A percentile compares a stretch with the other conserved stretches of the same genome.
phyloP scores from a whole-genome alignment of 2,329 filamentous ascomycete genomes.

The Cryphonectria naterciae region DNA sequence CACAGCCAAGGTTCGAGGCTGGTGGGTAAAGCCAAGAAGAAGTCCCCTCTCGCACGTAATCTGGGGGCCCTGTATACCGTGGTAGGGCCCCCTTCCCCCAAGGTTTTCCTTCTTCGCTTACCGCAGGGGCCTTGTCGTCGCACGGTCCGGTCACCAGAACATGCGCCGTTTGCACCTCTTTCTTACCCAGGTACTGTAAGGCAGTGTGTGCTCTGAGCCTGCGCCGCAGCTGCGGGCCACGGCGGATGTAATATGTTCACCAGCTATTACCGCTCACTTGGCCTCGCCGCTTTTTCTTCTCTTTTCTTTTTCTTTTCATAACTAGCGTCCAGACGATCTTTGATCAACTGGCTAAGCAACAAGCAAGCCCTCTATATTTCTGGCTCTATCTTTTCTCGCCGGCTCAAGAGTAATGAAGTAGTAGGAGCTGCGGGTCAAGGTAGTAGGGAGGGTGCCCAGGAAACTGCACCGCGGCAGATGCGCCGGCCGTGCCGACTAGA shows the following conservation, averaged over 20 bases:
- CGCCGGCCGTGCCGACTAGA: background rate
- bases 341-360: background rate
- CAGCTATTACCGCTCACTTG: background rate
- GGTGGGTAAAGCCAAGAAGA: background rate
- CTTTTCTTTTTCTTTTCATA: background rate
- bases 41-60: background rate
- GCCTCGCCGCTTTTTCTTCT: background rate
- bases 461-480: background rate
- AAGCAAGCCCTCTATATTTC: background rate
- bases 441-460: background rate
- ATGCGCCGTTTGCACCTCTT: background rate
- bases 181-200: background rate
- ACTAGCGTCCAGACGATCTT: background rate
- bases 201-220: too few relatives aligned
- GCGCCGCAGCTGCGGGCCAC: too few relatives aligned
- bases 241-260: background rate
- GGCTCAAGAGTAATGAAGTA: background rate
- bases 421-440: background rate
- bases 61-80: background rate
- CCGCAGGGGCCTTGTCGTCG: background rate
- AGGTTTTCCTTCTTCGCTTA: background rate
- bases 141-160: background rate
- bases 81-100: background rate
- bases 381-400: background rate
- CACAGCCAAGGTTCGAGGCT: background rate